Evolutionary conservation across 495 filamentous ascomycete genomes (phyloP), one percentile per base, ranked within the genome.

Genomic region (Tuber umbilicatum): DNA sequence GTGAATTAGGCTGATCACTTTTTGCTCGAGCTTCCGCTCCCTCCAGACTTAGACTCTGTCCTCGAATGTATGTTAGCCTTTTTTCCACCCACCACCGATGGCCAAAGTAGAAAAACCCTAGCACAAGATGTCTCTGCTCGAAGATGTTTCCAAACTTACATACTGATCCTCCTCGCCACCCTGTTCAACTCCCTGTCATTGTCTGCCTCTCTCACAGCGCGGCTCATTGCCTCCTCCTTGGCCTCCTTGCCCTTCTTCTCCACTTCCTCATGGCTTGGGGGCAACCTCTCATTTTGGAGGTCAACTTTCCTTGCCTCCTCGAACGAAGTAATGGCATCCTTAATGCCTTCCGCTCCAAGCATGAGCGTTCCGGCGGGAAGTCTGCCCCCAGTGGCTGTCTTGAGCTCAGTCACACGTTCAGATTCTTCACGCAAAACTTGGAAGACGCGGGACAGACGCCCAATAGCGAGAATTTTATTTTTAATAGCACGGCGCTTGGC

Each of bases 401-500:
- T 99, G 83, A 99, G 89, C 84, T 99, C 95, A 55, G 94, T 97
- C 73, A 99, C 94, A 75, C 92, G 88, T 86, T 99, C 95, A 5
- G 94, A 97, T 83, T 99, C 96, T 83, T 99, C 95, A 80, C 95
- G 93, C 76, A 99, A 86, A 39, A 99, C 95, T 83, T 99, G 94
- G 91, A 99, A 99, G 74, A 99, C 96, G 81, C 95, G 92, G 55
- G 96, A 98, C 50, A 99, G 86, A 76, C 95, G 92, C 38, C 95
- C 95, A 84, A 99, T 99, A 73, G 95, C 95, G 74, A 99, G 87
- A 82, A 99, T 97, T 86, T 99, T 99, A 89, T 99, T 98, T 87
- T 97, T 97, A 87, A 99, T 97, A 2, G 94, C 94, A 16, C 94
- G 90, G 76, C 94, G 87, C 87, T 97, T 97, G 87, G 90, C 79